Percentiles rank a stretch among this genome's conserved stretches.
Conservation (phyloP, 352 stramenopile species). For the Peronospora belbahrii region DNA sequence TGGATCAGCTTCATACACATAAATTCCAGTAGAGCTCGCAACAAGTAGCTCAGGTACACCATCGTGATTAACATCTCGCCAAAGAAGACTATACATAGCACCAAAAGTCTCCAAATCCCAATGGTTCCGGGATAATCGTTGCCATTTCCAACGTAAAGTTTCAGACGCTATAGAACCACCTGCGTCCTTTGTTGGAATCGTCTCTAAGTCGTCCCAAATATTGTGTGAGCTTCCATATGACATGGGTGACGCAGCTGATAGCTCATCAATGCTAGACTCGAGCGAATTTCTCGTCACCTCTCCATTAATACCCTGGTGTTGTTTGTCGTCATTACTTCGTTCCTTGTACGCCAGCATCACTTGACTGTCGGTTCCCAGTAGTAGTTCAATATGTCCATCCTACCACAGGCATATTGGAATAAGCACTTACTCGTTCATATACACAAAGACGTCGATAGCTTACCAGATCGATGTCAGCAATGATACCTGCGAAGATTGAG, state of each 20-base stretch:
- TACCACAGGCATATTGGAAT: constrained; percentile 11
- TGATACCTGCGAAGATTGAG: constrained; percentile 46
- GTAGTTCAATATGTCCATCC: constrained; percentile 50
- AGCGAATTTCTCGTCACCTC: constrained; percentile 2
- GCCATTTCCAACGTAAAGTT: constrained; percentile 27
- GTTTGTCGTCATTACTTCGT: background rate
- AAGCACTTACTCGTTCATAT: background rate
- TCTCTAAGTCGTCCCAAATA: constrained; percentile 21
- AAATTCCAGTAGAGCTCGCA: constrained; percentile 57
- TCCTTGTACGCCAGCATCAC: constrained; percentile 51
- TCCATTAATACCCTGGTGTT: background rate
- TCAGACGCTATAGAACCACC: background rate
- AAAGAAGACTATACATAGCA: constrained; percentile 63
- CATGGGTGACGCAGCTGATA: constrained; percentile 2
- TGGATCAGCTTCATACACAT: constrained; percentile 53
- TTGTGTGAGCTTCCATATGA: constrained; percentile 20
- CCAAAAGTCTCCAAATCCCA: constrained; percentile 59
- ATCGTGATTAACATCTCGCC: constrained; percentile 57
- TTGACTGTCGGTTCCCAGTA: constrained; percentile 58
- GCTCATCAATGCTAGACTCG: background rate
- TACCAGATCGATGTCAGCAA: constrained; percentile 61
- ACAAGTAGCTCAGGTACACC: constrained; percentile 55
- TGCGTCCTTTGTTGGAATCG: constrained; percentile 3
- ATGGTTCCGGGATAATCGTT: constrained; percentile 12
- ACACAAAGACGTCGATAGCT: background rate